Percentiles rank a stretch among this genome's conserved stretches.
phyloP scores from a whole-genome alignment of 306 rosid genomes.

The Prunus mongolica region DNA sequence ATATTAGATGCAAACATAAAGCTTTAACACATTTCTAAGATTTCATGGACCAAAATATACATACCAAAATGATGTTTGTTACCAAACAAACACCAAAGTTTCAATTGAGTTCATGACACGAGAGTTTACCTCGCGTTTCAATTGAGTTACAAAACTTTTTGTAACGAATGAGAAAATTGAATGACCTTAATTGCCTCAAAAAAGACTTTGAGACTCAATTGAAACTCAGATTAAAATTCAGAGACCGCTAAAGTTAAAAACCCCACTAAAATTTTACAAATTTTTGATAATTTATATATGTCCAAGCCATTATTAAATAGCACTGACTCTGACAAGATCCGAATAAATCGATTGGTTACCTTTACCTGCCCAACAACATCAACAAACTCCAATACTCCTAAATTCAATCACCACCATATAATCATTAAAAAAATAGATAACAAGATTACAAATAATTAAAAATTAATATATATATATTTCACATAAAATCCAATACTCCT shows the following conservation, averaged over 20 bases:
- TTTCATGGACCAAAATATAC: neutral
- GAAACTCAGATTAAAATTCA: too few species aligned
- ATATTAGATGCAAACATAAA: neutral
- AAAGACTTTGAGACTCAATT: accelerated
- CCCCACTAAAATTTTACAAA: neutral
- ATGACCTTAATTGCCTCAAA: too few species aligned
- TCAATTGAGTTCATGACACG: too few species aligned
- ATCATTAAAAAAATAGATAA: neutral
- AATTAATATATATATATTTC: neutral
- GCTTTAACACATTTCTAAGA: neutral
- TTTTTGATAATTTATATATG: neutral
- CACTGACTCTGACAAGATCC: conserved; percentile 23
- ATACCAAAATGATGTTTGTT: neutral
- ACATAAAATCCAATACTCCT: too few species aligned
- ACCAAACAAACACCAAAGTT: neutral
- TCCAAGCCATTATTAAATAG: neutral
- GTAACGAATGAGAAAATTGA: too few species aligned
- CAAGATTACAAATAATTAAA: neutral
- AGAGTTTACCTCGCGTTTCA: too few species aligned
- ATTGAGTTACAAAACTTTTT: too few species aligned
- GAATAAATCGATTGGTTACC: conserved; percentile 8
- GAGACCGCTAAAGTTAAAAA: too few species aligned
- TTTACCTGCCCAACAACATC: neutral
- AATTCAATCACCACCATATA: neutral
- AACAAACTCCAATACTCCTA: neutral